A percentile compares a stretch with the other conserved stretches of the same genome.
Evolutionary conservation across 805 yeast genomes (phyloP).

Genomic region (Saccharomycopsis synnaedendra): DNA sequence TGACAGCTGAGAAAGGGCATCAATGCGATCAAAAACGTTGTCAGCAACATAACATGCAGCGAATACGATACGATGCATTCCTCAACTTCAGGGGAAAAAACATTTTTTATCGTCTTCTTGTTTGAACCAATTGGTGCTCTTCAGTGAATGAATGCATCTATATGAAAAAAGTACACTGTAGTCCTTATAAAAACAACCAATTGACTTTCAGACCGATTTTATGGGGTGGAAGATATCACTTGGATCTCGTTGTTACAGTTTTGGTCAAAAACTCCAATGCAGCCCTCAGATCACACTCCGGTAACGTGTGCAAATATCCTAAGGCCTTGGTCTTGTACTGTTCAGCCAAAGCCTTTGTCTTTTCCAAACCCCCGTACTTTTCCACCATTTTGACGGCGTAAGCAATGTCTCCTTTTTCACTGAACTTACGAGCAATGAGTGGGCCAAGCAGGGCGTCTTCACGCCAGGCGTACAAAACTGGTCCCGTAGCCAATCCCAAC

Average conservation of each 20-base stretch:
- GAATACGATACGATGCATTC: no score
- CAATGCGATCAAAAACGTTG: no score
- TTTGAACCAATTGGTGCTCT: no score
- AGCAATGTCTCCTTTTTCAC: slow-evolving; percentile 72
- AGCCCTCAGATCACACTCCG: slow-evolving; percentile 80
- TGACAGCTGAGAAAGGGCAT: no score
- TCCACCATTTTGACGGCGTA: slow-evolving; percentile 67
- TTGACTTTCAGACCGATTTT: no score
- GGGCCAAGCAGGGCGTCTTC: slow-evolving; percentile 76
- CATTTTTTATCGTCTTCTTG: no score
- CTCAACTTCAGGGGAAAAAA: no score
- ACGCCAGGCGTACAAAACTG: slow-evolving; percentile 90
- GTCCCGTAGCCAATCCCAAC: slow-evolving; percentile 94
- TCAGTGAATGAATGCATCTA: no score
- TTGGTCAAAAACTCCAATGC: slow-evolving; percentile 81
- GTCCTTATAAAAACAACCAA: no score
- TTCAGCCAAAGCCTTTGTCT: slow-evolving; percentile 68
- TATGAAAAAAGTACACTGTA: no score
- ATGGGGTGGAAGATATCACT: background rate
- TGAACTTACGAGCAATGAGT: slow-evolving; percentile 74
- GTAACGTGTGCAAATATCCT: slow-evolving; percentile 57
- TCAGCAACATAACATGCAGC: no score
- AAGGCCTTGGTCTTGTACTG: slow-evolving; percentile 71
- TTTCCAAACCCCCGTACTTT: slow-evolving; percentile 59
- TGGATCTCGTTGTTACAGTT: slow-evolving; percentile 64